A percentile compares a stretch with the other conserved stretches of the same genome.
phyloP scores from a whole-genome alignment of 2,329 filamentous ascomycete genomes.

The Verticillium tricorpus region DNA sequence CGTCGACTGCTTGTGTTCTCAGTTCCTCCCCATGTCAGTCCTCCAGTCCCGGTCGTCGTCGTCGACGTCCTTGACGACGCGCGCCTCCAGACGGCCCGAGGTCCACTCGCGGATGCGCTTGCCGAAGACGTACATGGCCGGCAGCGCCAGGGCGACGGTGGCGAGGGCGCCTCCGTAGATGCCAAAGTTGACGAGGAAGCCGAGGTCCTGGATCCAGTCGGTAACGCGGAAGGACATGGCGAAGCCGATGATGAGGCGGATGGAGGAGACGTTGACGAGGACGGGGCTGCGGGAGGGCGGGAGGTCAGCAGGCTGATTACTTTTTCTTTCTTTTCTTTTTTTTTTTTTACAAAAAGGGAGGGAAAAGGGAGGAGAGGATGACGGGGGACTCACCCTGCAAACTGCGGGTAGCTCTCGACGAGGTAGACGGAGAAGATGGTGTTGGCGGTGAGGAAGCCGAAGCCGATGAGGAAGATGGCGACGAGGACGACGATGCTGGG shows the following conservation, averaged over 20 bases:
- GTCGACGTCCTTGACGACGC: constrained; percentile 8
- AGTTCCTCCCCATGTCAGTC: background rate
- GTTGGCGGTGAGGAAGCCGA: constrained; percentile 22
- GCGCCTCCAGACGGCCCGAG: constrained; percentile 10
- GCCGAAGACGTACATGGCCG: constrained; percentile 20
- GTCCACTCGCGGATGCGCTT: constrained; percentile 14
- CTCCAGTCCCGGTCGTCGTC: constrained; percentile 15
- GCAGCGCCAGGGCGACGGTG: constrained; percentile 23
- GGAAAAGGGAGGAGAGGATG: too few relatives aligned
- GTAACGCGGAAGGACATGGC: constrained; percentile 23
- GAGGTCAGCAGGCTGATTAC: background rate
- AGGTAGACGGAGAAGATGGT: constrained; percentile 25
- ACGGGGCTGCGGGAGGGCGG: constrained; percentile 18
- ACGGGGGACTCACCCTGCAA: constrained; percentile 11
- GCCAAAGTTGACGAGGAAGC: constrained; percentile 22
- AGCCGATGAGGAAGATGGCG: constrained; percentile 22
- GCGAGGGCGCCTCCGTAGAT: constrained; percentile 27
- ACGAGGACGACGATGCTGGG: constrained; percentile 22
- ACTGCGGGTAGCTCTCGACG: constrained; percentile 27
- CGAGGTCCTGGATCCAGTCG: constrained; percentile 21
- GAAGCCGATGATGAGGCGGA: constrained; percentile 25
- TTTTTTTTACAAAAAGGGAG: background rate
- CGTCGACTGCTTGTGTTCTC: background rate
- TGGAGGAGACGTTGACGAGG: constrained; percentile 27
- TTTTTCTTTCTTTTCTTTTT: too few relatives aligned